Conservation (phyloP, 1,139 yeast species). For the Tardiomyces depauwii region DNA sequence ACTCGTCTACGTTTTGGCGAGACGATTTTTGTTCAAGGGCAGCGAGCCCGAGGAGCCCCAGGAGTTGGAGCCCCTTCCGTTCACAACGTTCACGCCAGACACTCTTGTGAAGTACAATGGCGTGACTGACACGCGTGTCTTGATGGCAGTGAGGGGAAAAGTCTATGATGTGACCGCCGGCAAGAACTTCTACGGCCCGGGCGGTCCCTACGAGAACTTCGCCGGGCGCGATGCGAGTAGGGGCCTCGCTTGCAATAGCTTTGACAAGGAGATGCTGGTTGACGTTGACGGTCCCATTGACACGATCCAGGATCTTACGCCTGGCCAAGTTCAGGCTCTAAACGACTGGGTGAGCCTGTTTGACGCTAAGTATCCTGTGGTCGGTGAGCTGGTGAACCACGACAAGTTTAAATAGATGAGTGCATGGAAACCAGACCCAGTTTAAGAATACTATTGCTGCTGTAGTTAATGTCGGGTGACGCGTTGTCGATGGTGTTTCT, state of each 20-base stretch:
- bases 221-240: slow-evolving; percentile 97
- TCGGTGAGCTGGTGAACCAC: slow-evolving; percentile 22
- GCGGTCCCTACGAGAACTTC: slow-evolving; percentile 90
- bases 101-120: slow-evolving; percentile 73
- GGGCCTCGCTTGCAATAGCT: slow-evolving; percentile 84
- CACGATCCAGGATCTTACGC: slow-evolving; percentile 45
- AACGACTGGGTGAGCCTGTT: slow-evolving; percentile 81
- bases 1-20: slow-evolving; percentile 1
- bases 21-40: neutral
- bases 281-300: slow-evolving; percentile 52
- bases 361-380: slow-evolving; percentile 41
- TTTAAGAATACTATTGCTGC: no score
- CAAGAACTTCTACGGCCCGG: slow-evolving; percentile 86
- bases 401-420: slow-evolving; percentile 5
- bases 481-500: no score
- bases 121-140: slow-evolving; percentile 58
- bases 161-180: slow-evolving; percentile 83
- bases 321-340: slow-evolving; percentile 55
- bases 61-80: slow-evolving; percentile 48
- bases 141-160: slow-evolving; percentile 72
- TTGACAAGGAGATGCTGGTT: slow-evolving; percentile 41
- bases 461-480: no score
- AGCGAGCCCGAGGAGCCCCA: neutral
- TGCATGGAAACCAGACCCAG: no score
- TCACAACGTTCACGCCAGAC: slow-evolving; percentile 70